Evolutionary conservation across 306 rosid species (phyloP), one percentile per base, ranked within the genome.

Genomic region (Arachis hypogaea): DNA sequence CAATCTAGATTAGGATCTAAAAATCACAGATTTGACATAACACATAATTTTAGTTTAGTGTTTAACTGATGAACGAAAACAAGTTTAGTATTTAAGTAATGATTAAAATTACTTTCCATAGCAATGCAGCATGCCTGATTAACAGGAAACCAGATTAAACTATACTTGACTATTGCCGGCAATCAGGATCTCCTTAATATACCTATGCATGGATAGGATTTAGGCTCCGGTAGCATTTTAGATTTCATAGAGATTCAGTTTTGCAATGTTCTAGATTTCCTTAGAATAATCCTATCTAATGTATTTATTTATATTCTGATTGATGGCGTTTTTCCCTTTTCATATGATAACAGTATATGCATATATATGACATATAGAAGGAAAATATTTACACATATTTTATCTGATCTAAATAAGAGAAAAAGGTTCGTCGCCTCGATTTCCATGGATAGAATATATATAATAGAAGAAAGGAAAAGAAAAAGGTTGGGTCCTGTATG

Each of bases 111-210:
- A 82, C 5, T 65, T 22, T 69, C 40, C 18, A 58, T 46, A 38
- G 55, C 74, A 59, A 68, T 44, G 61, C 54, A 47, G 61, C 68
- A 71, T 79, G 86, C 76, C 80, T 68, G 36, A 71, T 74, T 1
- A 79, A 79, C 79, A 76, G 79, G 79, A 79, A 79, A 76, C 86
- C 47, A 83, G 42, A 75, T 54, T 71, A 75, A 83, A 79, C 33
- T 65, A 82, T 44, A 69, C 7, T 65, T 38, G 29, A 71, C 56
- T 51, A 14, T 54, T 54, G 87, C 85, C 89, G 83, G 87, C 87
- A 74, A 75, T 80, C 69, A 69, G 22, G 72, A 73, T 82, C 73
- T 82, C 57, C 76, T 67, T 62, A 44, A 45, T 58, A 29, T 33
- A 66, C 45, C 33, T 9, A 30, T 74, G 80, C 80, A 80, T 74